Conservation (phyloP, 2,329 filamentous ascomycete species). For the Aureobasidium sp. region DNA sequence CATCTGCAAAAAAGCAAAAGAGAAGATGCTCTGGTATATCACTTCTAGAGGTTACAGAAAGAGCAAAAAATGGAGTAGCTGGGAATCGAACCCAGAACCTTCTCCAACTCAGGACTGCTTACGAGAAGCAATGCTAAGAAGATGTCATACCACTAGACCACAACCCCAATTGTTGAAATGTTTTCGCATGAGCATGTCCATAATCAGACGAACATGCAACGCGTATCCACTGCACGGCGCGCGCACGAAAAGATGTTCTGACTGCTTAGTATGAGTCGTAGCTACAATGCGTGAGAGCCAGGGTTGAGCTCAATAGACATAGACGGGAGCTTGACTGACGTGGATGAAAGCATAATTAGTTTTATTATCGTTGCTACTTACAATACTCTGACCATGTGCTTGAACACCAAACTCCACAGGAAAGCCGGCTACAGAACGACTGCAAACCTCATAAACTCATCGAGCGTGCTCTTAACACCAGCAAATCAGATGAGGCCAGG, state of each 20-base stretch:
- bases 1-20: too few species aligned
- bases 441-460: background rate
- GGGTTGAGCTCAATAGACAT: background rate
- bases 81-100: constrained; percentile 12
- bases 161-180: constrained; percentile 8
- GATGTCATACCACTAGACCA: constrained; percentile 12
- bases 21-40: too few species aligned
- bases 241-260: too few species aligned
- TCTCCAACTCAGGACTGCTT: constrained; percentile 3
- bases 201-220: too few species aligned
- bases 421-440: background rate
- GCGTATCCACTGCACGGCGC: too few species aligned
- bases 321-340: background rate
- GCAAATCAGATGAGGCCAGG: constrained; percentile 46
- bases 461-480: background rate
- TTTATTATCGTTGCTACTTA: background rate
- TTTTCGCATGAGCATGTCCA: too few species aligned
- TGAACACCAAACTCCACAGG: background rate
- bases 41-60: too few species aligned
- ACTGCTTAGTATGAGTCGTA: too few species aligned
- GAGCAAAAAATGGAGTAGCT: background rate
- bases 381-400: background rate
- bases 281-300: background rate
- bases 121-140: background rate
- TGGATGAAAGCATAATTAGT: background rate